Conservation (phyloP, 345 rosid genomes). For the Gossypium anomalum region DNA sequence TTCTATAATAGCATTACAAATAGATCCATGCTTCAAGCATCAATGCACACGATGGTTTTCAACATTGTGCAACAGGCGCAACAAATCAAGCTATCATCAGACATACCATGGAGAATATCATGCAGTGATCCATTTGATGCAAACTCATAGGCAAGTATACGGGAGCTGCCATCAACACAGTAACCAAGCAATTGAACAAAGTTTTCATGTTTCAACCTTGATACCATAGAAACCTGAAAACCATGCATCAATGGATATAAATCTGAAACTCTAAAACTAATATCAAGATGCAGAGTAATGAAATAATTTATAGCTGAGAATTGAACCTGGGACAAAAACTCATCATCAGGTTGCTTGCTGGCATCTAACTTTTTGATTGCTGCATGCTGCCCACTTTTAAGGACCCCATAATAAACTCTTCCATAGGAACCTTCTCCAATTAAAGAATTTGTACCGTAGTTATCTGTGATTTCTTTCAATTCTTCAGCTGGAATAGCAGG, state of each 20-base stretch:
- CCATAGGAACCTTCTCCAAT: constrained; percentile 87
- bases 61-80: neutral
- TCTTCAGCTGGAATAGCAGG: constrained; percentile 48
- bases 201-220: constrained; percentile 67
- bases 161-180: constrained; percentile 60
- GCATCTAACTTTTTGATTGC: constrained; percentile 71
- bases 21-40: neutral
- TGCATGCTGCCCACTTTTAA: constrained; percentile 41
- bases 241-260: constrained; percentile 4
- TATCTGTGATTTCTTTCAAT: constrained; percentile 54
- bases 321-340: constrained; percentile 44
- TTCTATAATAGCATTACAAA: neutral
- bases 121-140: constrained; percentile 83
- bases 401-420: constrained; percentile 56
- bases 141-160: constrained; percentile 70
- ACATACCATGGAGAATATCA: constrained; percentile 73
- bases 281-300: neutral
- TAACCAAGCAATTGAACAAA: constrained; percentile 70
- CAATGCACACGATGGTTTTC: neutral
- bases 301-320: neutral
- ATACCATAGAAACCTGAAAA: constrained; percentile 71
- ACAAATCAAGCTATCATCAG: neutral
- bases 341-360: constrained; percentile 58
- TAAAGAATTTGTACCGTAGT: constrained; percentile 45
- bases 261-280: neutral